Percentiles rank a stretch among this genome's conserved stretches.
Evolutionary conservation across 371 early-diverging fungal genomes (phyloP).

Genomic region (Zopfochytrium polystomum): DNA sequence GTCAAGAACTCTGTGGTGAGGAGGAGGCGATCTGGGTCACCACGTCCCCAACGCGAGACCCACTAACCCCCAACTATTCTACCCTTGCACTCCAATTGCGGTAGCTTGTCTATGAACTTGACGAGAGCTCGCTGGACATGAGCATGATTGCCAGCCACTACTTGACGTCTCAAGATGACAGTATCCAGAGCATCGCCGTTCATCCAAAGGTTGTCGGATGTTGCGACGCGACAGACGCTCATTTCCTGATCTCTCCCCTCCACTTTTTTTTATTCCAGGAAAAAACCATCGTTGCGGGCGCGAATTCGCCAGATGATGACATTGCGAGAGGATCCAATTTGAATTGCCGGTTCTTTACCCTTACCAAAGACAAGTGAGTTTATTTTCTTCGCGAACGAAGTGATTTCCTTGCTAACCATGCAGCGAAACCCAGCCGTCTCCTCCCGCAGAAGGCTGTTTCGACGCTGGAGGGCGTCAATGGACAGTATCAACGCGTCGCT

Average conservation of each 20-base stretch:
- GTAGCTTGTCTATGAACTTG: conserved; percentile 34
- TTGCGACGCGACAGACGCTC: too few relatives aligned
- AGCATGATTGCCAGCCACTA: conserved; percentile 24
- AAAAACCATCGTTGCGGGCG: conserved; percentile 40
- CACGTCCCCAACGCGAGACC: neutral
- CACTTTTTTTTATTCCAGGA: conserved; percentile 22
- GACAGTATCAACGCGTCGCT: conserved; percentile 35
- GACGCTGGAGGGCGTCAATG: conserved; percentile 30
- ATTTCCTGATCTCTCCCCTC: neutral
- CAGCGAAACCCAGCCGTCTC: conserved; percentile 7
- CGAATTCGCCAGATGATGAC: conserved; percentile 35
- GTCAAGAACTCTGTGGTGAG: conserved; percentile 48
- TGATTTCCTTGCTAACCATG: neutral
- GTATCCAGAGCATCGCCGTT: conserved; percentile 42
- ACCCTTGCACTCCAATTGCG: conserved; percentile 1
- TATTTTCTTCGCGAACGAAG: neutral
- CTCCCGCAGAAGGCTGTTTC: conserved; percentile 23
- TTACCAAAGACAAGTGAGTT: conserved; percentile 30
- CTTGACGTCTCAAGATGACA: conserved; percentile 42
- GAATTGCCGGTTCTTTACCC: conserved; percentile 39
- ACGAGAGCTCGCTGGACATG: conserved; percentile 31
- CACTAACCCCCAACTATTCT: neutral
- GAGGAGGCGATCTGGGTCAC: neutral
- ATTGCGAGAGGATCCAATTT: conserved; percentile 29
- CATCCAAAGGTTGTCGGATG: conserved; percentile 46